phyloP scores from a whole-genome alignment of 345 rosid genomes.

The Brassica rapa region DNA sequence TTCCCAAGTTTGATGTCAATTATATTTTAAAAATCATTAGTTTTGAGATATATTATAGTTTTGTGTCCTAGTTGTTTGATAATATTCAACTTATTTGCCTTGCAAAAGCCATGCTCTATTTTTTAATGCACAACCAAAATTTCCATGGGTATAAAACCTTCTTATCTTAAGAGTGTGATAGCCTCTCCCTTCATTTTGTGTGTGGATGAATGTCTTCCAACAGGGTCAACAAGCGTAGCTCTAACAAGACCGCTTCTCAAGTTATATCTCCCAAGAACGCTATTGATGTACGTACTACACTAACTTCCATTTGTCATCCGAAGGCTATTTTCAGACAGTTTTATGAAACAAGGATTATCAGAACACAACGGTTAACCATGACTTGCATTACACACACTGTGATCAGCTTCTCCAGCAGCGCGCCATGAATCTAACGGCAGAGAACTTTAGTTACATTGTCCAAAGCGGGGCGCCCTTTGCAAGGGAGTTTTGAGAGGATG shows the following conservation, averaged over 20 bases:
- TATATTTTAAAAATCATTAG: background rate
- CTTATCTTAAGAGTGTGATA: background rate
- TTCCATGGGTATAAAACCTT: constrained; percentile 52
- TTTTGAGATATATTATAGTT: background rate
- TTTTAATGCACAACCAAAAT: background rate
- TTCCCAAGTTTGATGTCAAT: background rate
- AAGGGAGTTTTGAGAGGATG: constrained; percentile 60
- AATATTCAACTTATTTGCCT: background rate
- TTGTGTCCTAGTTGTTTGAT: background rate
- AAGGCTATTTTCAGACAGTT: constrained; percentile 92
- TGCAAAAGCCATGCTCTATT: background rate
- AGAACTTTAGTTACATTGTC: constrained; percentile 71
- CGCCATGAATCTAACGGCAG: constrained; percentile 52
- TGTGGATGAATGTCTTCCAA: background rate
- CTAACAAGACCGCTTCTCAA: constrained; percentile 81
- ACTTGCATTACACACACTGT: constrained; percentile 77
- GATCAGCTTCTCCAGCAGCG: constrained; percentile 77
- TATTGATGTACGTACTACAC: constrained; percentile 46
- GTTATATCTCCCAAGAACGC: constrained; percentile 87
- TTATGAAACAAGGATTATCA: constrained; percentile 91
- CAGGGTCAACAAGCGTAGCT: constrained; percentile 81
- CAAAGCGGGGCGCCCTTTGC: constrained; percentile 93
- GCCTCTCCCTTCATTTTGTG: background rate
- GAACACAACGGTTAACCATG: constrained; percentile 80
- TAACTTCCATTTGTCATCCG: constrained; percentile 53